Base-by-base conservation (phyloP, 176 grass and related monocot species). In the Ensete ventricosum region DNA sequence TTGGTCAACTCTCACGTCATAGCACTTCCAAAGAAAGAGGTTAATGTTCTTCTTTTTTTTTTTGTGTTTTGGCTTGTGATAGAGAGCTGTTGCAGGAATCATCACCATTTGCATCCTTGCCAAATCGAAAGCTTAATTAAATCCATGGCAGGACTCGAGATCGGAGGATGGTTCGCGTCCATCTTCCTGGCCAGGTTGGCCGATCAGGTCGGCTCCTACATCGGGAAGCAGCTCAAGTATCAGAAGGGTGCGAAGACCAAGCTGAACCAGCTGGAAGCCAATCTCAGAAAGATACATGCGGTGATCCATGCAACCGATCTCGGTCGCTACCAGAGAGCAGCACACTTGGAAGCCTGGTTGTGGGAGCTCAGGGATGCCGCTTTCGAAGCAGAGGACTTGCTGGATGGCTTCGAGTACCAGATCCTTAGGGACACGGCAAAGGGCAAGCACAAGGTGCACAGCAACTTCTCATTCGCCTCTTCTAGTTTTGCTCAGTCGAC, bases 381-480 rank as follows among this genome's bases (percentile, higher is more conserved):
- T 5, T 73, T 77, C 64, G 83, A 77, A 4, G 76, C 71, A 9
- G 83, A 80, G 0, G 83, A 85, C 64, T 19, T 85, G 22, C 14
- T 75, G 14, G 83, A 85, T 21, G 52, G 75, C 53, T 79, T 81
- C 10, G 83, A 78, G 11, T 70, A 70, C 67, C 14, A 48, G 11
- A 27, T 59, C 48, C 49, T 43, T 1, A 73, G 76, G 22, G 64
- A 65, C 53, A 64, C 48, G 54, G 57, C 43, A 5, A 71, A 62
- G 59, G 34, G 49, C 53, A 8, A 55, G 57, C 24, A 76, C 25
- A 62, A 81, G 52, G 52, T 55, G 14, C 26, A 9, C 53, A 14
- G 9, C 7, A 49, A 76, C 53, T 53, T 85, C 77, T 53, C 50
- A n/a, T 67, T 9, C 2, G 8, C 9, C 9, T 50, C 16, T 51